Evolutionary conservation across 2,329 filamentous ascomycete species (phyloP).

Genomic region (Chaetomium strumarium): DNA sequence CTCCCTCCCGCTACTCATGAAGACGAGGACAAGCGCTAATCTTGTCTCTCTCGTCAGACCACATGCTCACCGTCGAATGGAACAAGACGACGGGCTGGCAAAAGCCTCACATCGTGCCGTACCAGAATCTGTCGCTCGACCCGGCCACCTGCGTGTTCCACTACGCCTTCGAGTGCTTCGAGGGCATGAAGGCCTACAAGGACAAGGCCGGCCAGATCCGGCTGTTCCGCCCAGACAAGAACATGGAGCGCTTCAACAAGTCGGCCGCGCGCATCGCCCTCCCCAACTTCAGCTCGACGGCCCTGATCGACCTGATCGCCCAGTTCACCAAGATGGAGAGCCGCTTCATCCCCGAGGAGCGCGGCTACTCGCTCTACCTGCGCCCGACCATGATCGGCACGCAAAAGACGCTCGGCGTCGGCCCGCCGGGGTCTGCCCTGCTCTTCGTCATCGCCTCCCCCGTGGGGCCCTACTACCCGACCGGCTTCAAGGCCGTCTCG

Average conservation of each 20-base stretch:
- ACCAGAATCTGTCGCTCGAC: slow-evolving; percentile 95
- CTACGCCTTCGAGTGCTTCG: slow-evolving; percentile 97
- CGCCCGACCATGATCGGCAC: slow-evolving; percentile 97
- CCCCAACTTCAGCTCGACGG: slow-evolving; percentile 71
- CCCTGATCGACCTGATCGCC: slow-evolving; percentile 74
- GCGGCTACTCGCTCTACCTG: slow-evolving; percentile 91
- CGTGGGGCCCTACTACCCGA: slow-evolving; percentile 96
- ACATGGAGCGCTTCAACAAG: slow-evolving; percentile 92
- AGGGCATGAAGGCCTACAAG: slow-evolving; percentile 99
- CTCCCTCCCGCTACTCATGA: background rate
- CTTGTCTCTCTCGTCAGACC: slow-evolving; percentile 55
- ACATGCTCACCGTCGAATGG: slow-evolving; percentile 97
- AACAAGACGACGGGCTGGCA: slow-evolving; percentile 58
- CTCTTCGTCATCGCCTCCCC: slow-evolving; percentile 94
- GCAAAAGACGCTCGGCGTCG: slow-evolving; percentile 87
- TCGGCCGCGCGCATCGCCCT: slow-evolving; percentile 87
- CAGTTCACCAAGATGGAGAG: slow-evolving; percentile 75
- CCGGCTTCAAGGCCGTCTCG: slow-evolving; percentile 94
- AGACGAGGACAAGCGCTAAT: slow-evolving; percentile 3
- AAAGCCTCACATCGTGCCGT: slow-evolving; percentile 73
- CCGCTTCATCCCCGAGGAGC: slow-evolving; percentile 79
- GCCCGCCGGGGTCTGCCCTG: slow-evolving; percentile 83
- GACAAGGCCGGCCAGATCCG: slow-evolving; percentile 72
- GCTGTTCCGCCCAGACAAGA: slow-evolving; percentile 90
- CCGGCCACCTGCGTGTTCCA: slow-evolving; percentile 96